Evolutionary conservation across 139 green algal genomes (phyloP).

Genomic region (Chlorella ohadii): DNA sequence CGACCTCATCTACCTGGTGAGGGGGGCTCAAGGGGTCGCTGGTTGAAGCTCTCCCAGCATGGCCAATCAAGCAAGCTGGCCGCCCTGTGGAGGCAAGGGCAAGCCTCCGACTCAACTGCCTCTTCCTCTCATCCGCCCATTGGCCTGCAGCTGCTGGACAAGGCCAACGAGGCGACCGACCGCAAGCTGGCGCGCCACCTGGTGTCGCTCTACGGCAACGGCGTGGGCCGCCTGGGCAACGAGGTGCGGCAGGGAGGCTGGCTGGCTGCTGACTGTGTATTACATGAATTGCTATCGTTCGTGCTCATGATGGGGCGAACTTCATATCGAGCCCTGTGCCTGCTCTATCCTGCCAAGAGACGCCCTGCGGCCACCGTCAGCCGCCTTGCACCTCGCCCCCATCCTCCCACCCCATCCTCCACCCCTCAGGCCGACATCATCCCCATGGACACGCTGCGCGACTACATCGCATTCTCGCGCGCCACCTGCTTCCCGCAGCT

Average conservation of each 20-base stretch:
- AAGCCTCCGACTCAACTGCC: too few species aligned
- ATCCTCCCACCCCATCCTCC: too few species aligned
- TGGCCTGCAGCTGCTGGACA: conserved; percentile 82
- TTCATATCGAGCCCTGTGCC: too few species aligned
- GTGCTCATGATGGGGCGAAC: too few species aligned
- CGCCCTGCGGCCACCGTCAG: background rate
- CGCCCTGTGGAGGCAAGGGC: too few species aligned
- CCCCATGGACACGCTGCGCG: conserved; percentile 70
- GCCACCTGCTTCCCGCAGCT: conserved; percentile 78
- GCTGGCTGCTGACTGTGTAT: background rate
- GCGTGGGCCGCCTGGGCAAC: conserved; percentile 13
- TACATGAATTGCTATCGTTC: too few species aligned
- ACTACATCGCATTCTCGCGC: conserved; percentile 93
- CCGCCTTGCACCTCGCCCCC: background rate
- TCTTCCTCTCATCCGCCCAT: too few species aligned
- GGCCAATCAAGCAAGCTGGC: too few species aligned
- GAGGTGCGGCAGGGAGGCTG: background rate
- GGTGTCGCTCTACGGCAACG: conserved; percentile 85
- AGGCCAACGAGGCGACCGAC: conserved; percentile 85
- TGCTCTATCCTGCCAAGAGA: too few species aligned
- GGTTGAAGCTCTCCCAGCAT: too few species aligned
- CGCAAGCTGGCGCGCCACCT: conserved; percentile 90
- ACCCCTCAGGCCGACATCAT: conserved; percentile 40
- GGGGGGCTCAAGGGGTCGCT: too few species aligned
- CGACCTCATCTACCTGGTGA: conserved; percentile 96